Evolutionary conservation across 306 rosid species (phyloP).

Genomic region (Fagus crenata): DNA sequence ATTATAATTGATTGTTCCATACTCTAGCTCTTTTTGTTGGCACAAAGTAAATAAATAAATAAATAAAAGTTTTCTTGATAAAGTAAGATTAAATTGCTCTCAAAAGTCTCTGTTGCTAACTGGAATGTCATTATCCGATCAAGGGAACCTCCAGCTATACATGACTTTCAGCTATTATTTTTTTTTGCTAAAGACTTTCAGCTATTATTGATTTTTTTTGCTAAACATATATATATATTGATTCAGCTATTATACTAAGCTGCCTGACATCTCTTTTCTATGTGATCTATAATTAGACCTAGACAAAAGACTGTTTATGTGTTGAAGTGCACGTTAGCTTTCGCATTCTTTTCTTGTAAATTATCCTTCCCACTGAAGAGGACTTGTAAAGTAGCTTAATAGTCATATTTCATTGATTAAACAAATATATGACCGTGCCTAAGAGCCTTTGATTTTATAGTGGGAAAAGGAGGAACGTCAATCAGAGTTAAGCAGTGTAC

Average conservation of each 20-base stretch:
- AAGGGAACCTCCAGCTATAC: neutral
- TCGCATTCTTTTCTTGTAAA: conserved; percentile 8
- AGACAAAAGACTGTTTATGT: neutral
- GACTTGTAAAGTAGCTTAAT: neutral
- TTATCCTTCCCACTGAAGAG: neutral
- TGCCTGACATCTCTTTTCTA: neutral
- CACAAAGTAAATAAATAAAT: neutral
- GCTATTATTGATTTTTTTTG: no score
- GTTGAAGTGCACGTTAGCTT: conserved; percentile 28
- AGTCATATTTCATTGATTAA: conserved; percentile 11
- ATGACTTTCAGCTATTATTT: neutral
- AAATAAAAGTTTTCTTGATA: neutral
- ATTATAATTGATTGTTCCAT: neutral
- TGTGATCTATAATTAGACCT: neutral
- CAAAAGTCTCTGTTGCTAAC: neutral
- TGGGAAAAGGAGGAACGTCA: neutral
- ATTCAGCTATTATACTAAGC: neutral
- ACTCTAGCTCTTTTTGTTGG: neutral
- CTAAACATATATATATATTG: no score
- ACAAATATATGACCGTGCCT: neutral
- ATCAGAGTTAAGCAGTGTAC: neutral
- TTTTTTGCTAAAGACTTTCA: no score
- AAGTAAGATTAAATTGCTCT: neutral
- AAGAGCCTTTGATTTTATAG: neutral
- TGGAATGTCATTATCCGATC: neutral